These are phyloP conservation scores for Mitragyna speciosa DNA, from an alignment of 257 asterid genomes.

Conservation along the genomic window DNA sequence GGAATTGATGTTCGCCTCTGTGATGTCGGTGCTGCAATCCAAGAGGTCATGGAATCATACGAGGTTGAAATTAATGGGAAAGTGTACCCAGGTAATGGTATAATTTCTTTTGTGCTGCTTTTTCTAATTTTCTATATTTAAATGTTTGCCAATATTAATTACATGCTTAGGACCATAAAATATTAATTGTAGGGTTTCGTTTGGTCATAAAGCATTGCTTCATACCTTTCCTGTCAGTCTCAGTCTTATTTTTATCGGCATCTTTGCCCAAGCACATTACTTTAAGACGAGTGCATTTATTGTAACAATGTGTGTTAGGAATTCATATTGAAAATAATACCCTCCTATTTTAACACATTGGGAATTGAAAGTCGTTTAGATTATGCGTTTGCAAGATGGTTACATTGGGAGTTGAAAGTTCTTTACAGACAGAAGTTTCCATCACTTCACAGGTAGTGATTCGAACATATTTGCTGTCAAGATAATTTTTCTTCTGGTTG, in stretches of 20 bases:
- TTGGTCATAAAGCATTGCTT: background rate
- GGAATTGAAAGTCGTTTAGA: background rate
- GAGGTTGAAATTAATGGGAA: conserved; percentile 98
- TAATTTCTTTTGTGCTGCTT: background rate
- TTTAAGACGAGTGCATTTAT: background rate
- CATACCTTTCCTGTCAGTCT: background rate
- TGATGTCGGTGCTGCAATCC: conserved; percentile 97
- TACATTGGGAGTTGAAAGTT: no score
- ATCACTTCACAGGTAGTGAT: background rate
- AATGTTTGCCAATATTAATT: background rate
- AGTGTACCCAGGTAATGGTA: conserved; percentile 68
- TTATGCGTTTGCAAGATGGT: background rate
- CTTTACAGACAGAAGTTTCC: background rate
- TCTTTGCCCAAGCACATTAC: no score
- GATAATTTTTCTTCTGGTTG: background rate
- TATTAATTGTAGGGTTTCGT: background rate
- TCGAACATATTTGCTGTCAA: background rate
- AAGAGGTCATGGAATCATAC: conserved; percentile 99
- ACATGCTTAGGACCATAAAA: background rate
- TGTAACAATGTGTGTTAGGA: background rate
- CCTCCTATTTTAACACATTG: background rate
- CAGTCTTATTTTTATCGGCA: background rate
- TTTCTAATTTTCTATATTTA: background rate
- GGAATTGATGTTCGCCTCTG: conserved; percentile 96
- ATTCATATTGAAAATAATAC: background rate